Conservation (phyloP, 768 basidiomycete species). For the Filobasidium wieringae region DNA sequence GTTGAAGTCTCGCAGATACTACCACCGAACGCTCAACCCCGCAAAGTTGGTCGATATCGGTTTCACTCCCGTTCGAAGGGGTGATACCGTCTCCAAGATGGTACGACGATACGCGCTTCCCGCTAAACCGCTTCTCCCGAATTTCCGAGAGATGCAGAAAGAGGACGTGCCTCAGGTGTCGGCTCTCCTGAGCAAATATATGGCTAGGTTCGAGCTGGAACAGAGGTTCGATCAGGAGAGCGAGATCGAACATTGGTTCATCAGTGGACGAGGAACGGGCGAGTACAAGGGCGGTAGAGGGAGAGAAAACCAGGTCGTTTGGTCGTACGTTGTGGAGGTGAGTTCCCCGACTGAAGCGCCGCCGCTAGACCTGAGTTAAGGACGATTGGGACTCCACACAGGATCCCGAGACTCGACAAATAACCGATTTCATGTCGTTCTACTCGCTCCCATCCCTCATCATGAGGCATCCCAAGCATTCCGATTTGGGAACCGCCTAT, state of each 20-base stretch:
- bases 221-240: constrained; percentile 57
- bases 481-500: constrained; percentile 79
- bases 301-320: constrained; percentile 73
- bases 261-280: constrained; percentile 66
- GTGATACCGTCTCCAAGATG: constrained; percentile 84
- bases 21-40: constrained; percentile 81
- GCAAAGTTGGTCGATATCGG: constrained; percentile 80
- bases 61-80: constrained; percentile 77
- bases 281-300: constrained; percentile 41
- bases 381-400: constrained; percentile 33
- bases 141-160: constrained; percentile 79
- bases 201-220: constrained; percentile 72
- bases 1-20: constrained; percentile 52
- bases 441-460: constrained; percentile 92
- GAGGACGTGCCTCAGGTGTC: constrained; percentile 60
- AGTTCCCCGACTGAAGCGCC: constrained; percentile 8
- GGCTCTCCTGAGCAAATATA: constrained; percentile 60
- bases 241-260: constrained; percentile 74
- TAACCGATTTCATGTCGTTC: constrained; percentile 95
- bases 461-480: constrained; percentile 60
- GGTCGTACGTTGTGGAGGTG: constrained; percentile 94
- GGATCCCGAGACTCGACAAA: constrained; percentile 66
- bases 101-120: constrained; percentile 62
- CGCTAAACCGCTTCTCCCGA: constrained; percentile 39
- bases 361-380: neutral